These are phyloP conservation scores for Stellera chamaejasme DNA, from an alignment of 345 rosid genomes.

Conservation along the genomic window DNA sequence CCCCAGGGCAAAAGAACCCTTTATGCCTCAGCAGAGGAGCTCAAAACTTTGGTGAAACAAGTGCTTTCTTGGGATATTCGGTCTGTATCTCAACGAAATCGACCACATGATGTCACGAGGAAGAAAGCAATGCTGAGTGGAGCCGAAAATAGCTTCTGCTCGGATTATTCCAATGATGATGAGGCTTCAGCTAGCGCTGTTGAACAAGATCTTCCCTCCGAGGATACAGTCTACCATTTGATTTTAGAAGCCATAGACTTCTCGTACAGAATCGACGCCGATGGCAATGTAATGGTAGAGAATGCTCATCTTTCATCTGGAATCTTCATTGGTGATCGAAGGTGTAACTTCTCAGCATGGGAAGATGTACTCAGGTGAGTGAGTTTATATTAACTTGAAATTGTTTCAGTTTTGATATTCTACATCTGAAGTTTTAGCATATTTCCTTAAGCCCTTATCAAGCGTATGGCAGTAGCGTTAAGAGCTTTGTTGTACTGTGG, in stretches of 20 bases:
- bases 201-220: constrained; percentile 8
- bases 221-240: constrained; percentile 47
- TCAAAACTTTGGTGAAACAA: constrained; percentile 53
- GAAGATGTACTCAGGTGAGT: constrained; percentile 15
- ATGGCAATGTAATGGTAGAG: constrained; percentile 54
- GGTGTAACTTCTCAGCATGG: constrained; percentile 24
- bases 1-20: constrained; percentile 60
- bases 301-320: constrained; percentile 25
- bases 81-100: constrained; percentile 67
- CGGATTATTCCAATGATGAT: constrained; percentile 16
- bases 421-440: background rate
- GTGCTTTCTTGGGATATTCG: constrained; percentile 95
- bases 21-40: constrained; percentile 58
- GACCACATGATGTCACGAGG: constrained; percentile 29
- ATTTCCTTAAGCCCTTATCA: background rate
- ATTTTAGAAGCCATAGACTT: constrained; percentile 68
- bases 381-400: background rate
- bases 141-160: constrained; percentile 10
- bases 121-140: constrained; percentile 9
- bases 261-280: constrained; percentile 52
- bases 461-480: no score
- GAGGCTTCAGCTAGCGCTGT: constrained; percentile 11
- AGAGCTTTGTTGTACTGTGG: no score
- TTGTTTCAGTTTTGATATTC: background rate
- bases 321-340: constrained; percentile 3